phyloP scores from a whole-genome alignment of 768 basidiomycete species.

The Lentinula raphanica region DNA sequence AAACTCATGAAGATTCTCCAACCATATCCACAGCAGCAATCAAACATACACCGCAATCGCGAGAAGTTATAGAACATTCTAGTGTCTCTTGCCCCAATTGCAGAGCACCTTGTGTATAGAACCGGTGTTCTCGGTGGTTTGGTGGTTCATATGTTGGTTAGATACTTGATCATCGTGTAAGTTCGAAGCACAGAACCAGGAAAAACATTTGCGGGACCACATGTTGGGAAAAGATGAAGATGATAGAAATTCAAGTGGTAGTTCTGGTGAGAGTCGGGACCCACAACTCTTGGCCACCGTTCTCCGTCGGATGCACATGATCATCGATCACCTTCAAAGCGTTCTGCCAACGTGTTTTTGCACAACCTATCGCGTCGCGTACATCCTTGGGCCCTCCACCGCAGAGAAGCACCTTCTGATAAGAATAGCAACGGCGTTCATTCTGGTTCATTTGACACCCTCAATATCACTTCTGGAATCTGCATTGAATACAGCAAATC shows the following conservation, averaged over 20 bases:
- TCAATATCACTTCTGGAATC: no score
- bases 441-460: no score
- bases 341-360: no score
- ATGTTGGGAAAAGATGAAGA: neutral
- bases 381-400: no score
- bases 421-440: neutral
- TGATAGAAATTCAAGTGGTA: neutral
- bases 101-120: neutral
- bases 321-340: no score
- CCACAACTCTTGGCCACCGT: neutral
- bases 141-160: neutral
- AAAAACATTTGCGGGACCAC: neutral
- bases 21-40: neutral
- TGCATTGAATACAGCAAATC: neutral
- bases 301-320: neutral
- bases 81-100: neutral
- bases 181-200: neutral
- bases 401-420: no score
- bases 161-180: neutral
- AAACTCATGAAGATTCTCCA: neutral
- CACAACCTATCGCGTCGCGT: no score
- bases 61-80: neutral
- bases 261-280: no score
- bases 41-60: neutral
- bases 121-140: neutral